Evolutionary conservation across 129 eudicot species (phyloP), one percentile per base, ranked within the genome.

Genomic region (Tagetes patula): DNA sequence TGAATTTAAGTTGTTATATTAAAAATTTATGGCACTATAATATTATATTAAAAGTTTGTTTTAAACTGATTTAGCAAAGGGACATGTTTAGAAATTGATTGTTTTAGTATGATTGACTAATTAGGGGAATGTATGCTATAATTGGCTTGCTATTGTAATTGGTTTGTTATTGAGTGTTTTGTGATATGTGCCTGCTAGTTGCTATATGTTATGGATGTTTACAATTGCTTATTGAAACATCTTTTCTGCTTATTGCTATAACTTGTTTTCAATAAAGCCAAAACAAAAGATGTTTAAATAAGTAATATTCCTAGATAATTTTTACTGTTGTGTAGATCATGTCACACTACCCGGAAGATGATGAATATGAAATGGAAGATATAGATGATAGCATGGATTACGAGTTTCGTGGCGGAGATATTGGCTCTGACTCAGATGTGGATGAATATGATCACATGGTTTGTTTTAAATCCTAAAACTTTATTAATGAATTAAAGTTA

Each of bases 341-440:
- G 98, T 89, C 91, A 27, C 79, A 79, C 12, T 86, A 82, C 7
- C 84, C 84, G 56, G 85, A 71, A 49, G 87, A 85, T 64, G 83
- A 87, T 53, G 91, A 88, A 36, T 83, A 89, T 69, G 96, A 89
- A 31, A 83, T 87, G 92, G 96, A 85, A 56, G 90, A 87, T 79
- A 72, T 82, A 11, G 92, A 90, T 75, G 96, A 84, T 75, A 83
- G 79, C 47, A 83, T 84, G 84, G 96, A 85, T 31, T 90, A 83
- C 7, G 96, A 89, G 52, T 81, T 81, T 42, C 81, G 67, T 56
- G 90, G 77, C 38, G 37, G 86, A 83, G 91, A 81, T 38, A 67
- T 60, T 65, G 89, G 82, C 54, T 88, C 97, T 37, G 92, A 93
- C 53, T 82, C 91, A 41, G 97, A 89, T 68, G 84, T 75, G 41